Percentiles rank a stretch among this genome's conserved stretches.
Conservation (phyloP, 345 rosid species). For the Citrus sinensis region DNA sequence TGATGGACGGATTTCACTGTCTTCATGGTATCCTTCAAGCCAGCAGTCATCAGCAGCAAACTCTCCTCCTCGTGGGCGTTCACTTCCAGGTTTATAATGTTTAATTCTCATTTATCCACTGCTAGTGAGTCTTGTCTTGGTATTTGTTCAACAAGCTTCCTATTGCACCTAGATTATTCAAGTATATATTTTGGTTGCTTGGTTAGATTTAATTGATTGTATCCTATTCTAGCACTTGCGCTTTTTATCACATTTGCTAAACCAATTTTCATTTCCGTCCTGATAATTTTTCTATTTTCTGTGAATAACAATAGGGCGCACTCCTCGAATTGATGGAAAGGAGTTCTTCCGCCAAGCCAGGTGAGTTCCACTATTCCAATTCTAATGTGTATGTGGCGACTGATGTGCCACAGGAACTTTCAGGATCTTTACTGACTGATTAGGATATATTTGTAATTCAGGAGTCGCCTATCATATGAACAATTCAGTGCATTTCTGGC, state of each 20-base stretch:
- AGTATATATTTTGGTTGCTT: not conserved
- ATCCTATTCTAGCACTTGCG: not conserved
- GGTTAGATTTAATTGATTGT: not conserved
- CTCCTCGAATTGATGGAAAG: slow-evolving; percentile 85
- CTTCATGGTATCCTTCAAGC: slow-evolving; percentile 88
- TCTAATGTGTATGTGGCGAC: not conserved
- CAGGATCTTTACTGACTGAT: slow-evolving; percentile 2
- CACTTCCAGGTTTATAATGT: slow-evolving; percentile 57
- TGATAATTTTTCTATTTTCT: not conserved
- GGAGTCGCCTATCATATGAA: slow-evolving; percentile 89
- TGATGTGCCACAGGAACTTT: not conserved
- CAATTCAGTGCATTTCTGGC: slow-evolving; percentile 95
- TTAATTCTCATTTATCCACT: not conserved
- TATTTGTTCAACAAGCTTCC: not conserved
- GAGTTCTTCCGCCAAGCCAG: slow-evolving; percentile 98
- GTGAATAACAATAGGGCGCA: slow-evolving; percentile 35
- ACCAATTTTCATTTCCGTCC: not conserved
- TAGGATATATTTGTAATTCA: slow-evolving; percentile 20
- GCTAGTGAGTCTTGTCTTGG: not conserved
- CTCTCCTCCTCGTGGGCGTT: slow-evolving; percentile 79
- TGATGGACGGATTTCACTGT: slow-evolving; percentile 42
- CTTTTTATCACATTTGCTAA: not conserved
- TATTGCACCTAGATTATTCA: not conserved
- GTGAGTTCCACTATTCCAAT: slow-evolving; percentile 27
- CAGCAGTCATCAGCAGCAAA: slow-evolving; percentile 87